Conservation (phyloP, 768 basidiomycete species). For the Coprinellus micaceus region DNA sequence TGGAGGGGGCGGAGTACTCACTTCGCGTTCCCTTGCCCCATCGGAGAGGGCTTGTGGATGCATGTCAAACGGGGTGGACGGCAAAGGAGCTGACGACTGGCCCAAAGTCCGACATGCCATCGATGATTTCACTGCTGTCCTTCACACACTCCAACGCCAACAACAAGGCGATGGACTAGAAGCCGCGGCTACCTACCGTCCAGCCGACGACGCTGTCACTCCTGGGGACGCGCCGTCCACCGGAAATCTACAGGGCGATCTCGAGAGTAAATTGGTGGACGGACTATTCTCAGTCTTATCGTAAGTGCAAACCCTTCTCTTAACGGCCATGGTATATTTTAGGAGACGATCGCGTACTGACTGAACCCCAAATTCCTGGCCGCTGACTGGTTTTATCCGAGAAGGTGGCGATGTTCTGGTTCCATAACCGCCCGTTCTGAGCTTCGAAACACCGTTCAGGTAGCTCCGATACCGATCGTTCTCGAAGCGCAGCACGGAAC, state of each 20-base stretch:
- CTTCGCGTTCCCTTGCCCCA: slow-evolving; percentile 47
- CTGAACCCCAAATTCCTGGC: slow-evolving; percentile 4
- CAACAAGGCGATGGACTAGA: neutral
- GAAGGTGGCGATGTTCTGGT: slow-evolving; percentile 45
- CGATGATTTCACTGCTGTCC: slow-evolving; percentile 39
- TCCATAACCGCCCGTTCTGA: slow-evolving; percentile 48
- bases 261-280: slow-evolving; percentile 54
- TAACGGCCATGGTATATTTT: slow-evolving; percentile 11
- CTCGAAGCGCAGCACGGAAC: slow-evolving; percentile 23
- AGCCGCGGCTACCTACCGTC: neutral
- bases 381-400: slow-evolving; percentile 13
- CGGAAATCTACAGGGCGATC: slow-evolving; percentile 11
- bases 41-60: slow-evolving; percentile 52
- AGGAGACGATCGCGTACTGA: neutral
- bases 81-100: slow-evolving; percentile 59
- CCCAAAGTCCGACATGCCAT: slow-evolving; percentile 68
- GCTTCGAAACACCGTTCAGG: slow-evolving; percentile 60
- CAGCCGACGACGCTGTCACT: no score
- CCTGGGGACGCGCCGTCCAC: neutral
- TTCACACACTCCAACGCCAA: slow-evolving; percentile 29
- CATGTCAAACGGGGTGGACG: slow-evolving; percentile 75
- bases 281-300: slow-evolving; percentile 62
- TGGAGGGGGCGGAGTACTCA: slow-evolving; percentile 62
- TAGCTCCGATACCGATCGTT: slow-evolving; percentile 45
- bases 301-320: slow-evolving; percentile 43